Evolutionary conservation across 306 rosid genomes (phyloP).

Genomic region (Gillenia trifoliata): DNA sequence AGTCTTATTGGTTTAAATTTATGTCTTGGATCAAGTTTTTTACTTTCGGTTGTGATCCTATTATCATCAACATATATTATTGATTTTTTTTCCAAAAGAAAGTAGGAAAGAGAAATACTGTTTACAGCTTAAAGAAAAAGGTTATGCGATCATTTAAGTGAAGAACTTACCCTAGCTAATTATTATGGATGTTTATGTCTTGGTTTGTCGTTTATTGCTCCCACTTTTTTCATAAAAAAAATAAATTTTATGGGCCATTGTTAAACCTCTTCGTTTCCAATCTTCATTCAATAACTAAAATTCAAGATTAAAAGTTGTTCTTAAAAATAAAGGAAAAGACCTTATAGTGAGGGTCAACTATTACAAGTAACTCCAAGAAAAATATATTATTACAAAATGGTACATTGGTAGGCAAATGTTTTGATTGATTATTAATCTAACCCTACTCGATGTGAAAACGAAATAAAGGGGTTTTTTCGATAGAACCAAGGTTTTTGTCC

Average conservation of each 20-base stretch:
- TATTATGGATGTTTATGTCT: neutral
- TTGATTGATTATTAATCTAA: neutral
- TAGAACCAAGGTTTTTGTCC: neutral
- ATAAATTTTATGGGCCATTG: neutral
- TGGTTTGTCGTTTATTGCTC: neutral
- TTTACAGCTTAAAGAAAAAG: constrained; percentile 1
- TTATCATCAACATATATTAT: neutral
- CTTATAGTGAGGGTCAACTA: neutral
- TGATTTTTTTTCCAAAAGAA: neutral
- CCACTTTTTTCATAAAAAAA: neutral
- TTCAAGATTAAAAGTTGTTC: neutral
- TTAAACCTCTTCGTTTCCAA: neutral
- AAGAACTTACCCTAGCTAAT: neutral
- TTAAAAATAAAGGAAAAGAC: neutral
- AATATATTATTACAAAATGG: neutral
- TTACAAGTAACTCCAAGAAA: neutral
- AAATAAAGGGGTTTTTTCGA: constrained; percentile 1
- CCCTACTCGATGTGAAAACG: neutral
- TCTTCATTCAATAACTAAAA: neutral
- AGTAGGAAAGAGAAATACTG: neutral
- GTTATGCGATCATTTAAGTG: neutral
- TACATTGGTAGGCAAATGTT: neutral
- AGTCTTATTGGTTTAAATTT: too few species aligned
- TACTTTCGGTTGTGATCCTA: neutral
- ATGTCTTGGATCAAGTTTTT: neutral